A percentile compares a stretch with the other conserved stretches of the same genome.
These are phyloP conservation scores for Suillus placidus DNA, from an alignment of 768 basidiomycete species.

Conservation along the genomic window DNA sequence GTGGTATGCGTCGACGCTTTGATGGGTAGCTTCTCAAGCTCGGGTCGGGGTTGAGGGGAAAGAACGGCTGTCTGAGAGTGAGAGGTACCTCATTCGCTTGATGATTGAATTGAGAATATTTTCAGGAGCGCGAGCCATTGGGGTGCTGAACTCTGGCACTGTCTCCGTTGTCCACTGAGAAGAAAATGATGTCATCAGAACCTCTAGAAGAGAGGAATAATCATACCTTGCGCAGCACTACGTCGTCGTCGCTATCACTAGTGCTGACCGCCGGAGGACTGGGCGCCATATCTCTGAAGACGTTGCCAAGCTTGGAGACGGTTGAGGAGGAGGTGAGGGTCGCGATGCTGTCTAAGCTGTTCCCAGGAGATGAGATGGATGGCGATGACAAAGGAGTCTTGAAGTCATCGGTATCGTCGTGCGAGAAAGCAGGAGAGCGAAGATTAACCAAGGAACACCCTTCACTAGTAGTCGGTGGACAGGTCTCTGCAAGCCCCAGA, in stretches of 20 bases:
- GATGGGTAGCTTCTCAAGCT: neutral
- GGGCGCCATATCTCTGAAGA: neutral
- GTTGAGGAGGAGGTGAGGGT: neutral
- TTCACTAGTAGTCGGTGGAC: neutral
- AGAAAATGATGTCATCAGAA: neutral
- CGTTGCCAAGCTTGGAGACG: neutral
- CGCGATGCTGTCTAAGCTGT: neutral
- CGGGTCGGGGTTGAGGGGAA: conserved; percentile 3
- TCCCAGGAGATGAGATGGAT: neutral
- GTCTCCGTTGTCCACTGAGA: neutral
- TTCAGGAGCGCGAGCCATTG: neutral
- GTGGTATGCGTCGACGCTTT: neutral
- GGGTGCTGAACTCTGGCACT: neutral
- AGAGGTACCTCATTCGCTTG: conserved; percentile 4
- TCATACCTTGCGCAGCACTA: neutral
- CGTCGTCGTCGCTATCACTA: neutral
- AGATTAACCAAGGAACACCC: neutral
- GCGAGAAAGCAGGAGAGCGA: neutral
- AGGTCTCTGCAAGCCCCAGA: neutral
- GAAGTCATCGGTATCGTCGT: neutral
- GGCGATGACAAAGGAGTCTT: conserved; percentile 4
- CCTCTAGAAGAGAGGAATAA: neutral
- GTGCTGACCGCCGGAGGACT: neutral
- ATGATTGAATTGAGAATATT: conserved; percentile 2
- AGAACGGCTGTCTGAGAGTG: neutral